phyloP scores from a whole-genome alignment of 768 basidiomycete species.

The Rhizopogon salebrosus region DNA sequence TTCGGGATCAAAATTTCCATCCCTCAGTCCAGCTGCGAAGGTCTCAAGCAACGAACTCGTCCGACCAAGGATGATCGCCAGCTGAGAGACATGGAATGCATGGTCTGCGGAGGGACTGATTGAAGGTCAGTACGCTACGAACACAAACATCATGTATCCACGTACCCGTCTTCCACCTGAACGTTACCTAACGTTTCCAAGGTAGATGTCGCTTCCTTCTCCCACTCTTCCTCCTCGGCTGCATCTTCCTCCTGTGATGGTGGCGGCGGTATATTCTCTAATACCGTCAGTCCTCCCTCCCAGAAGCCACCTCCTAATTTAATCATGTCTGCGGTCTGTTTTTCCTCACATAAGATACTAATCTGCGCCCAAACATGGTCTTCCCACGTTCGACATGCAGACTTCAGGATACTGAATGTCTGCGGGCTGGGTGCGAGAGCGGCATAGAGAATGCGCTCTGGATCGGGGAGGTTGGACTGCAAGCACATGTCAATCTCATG shows the following conservation, averaged over 20 bases:
- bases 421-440: constrained; percentile 71
- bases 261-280: constrained; percentile 33
- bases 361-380: constrained; percentile 94
- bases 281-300: constrained; percentile 54
- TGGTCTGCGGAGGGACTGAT: constrained; percentile 58
- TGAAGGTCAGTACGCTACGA: constrained; percentile 3
- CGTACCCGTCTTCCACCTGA: constrained; percentile 60
- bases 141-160: background rate
- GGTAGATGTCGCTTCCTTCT: constrained; percentile 53
- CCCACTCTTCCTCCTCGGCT: constrained; percentile 53
- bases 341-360: constrained; percentile 75
- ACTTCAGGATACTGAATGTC: constrained; percentile 60
- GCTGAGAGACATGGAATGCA: constrained; percentile 78
- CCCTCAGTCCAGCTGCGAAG: constrained; percentile 54
- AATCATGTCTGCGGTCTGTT: constrained; percentile 63
- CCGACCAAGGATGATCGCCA: constrained; percentile 71
- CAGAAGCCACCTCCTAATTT: constrained; percentile 72
- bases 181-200: constrained; percentile 56
- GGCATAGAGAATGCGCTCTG: constrained; percentile 86
- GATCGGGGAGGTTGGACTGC: constrained; percentile 53
- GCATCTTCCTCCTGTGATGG: constrained; percentile 25
- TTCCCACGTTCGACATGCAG: constrained; percentile 85
- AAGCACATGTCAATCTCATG: background rate
- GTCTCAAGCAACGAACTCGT: constrained; percentile 63
- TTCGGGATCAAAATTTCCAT: constrained; percentile 41